Evolutionary conservation across 176 grass and related monocot species (phyloP), one percentile per base, ranked within the genome.

Genomic region (Rhynchospora pubera): DNA sequence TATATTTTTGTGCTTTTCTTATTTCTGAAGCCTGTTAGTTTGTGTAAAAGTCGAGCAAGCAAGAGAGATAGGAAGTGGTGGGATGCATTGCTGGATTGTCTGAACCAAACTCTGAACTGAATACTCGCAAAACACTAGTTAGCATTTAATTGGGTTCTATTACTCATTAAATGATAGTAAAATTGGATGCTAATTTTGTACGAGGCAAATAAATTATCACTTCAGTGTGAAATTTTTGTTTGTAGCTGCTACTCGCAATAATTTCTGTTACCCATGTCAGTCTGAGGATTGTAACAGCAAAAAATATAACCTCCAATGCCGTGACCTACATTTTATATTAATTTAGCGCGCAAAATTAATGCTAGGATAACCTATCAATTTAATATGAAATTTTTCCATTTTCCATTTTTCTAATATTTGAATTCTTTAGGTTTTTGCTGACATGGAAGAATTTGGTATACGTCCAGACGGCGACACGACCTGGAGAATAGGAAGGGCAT

Each of bases 381-480:
- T 34, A 13, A 73, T 16, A 57, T 83, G 60, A 59, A 63, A 71
- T 3, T 44, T 65, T 67, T 65, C 79, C 7, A 59, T 32, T 62
- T 48, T 64, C 59, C 10, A 3, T 55, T 65, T 22, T 85, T 14
- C 1, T 78, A 7, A 15, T 2, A 70, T 70, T 46, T 8, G 26
- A 76, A 56, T 83, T 52, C 82, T 78, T 65, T 73, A 99, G 92
- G 42, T 99, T 79, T 99, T 89, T 64, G 76, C 76, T 39, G 92
- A 93, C 50, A 95, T 93, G 93, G 96, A 99, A 64, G 96, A 99
- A 68, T 63, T 93, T 50, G 69, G 90, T 46, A 85, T 95, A 58
- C 80, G 76, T 79, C 93, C 96, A 8, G 92, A 99, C 19, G 92
- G 94, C 76, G 92, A 95, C 83, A 99, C 96, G 53, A 86, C 89